Percentiles rank a stretch among this genome's conserved stretches.
phyloP scores from a whole-genome alignment of 148 eudicot genomes.

The Chenopodium suecicum region DNA sequence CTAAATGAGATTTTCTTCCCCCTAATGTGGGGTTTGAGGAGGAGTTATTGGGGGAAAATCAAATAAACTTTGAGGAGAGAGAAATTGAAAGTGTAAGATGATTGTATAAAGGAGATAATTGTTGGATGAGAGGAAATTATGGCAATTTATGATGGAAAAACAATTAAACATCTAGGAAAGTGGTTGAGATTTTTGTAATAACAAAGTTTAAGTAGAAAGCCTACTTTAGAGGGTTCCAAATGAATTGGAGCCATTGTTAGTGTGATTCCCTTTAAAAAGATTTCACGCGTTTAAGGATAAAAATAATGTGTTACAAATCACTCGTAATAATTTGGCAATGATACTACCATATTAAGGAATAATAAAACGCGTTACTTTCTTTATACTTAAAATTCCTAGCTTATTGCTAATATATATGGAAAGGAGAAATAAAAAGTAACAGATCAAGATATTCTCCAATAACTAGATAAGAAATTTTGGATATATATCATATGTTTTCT shows the following conservation, averaged over 20 bases:
- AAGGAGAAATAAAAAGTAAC: too few relatives aligned
- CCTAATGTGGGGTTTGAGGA: neutral
- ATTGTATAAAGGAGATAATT: slow-evolving; percentile 6
- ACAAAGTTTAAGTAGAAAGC: neutral
- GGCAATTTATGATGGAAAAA: neutral
- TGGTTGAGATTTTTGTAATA: neutral
- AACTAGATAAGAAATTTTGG: too few relatives aligned
- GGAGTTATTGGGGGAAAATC: neutral
- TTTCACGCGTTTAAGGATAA: neutral
- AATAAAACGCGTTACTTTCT: too few relatives aligned
- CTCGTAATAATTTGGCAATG: too few relatives aligned
- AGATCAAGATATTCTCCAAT: too few relatives aligned
- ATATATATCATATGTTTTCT: too few relatives aligned
- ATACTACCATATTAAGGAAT: too few relatives aligned
- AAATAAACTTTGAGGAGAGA: slow-evolving; percentile 15
- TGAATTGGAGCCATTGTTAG: slow-evolving; percentile 1
- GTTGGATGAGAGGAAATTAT: slow-evolving; percentile 20
- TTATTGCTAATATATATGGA: too few relatives aligned
- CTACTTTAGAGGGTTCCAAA: slow-evolving; percentile 5
- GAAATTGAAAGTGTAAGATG: neutral
- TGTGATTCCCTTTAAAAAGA: neutral
- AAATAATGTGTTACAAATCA: neutral
- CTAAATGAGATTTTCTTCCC: neutral
- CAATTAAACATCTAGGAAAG: neutral
- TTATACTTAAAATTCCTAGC: too few relatives aligned